Conservation (phyloP, 2,329 filamentous ascomycete genomes). For the Nemania diffusa region DNA sequence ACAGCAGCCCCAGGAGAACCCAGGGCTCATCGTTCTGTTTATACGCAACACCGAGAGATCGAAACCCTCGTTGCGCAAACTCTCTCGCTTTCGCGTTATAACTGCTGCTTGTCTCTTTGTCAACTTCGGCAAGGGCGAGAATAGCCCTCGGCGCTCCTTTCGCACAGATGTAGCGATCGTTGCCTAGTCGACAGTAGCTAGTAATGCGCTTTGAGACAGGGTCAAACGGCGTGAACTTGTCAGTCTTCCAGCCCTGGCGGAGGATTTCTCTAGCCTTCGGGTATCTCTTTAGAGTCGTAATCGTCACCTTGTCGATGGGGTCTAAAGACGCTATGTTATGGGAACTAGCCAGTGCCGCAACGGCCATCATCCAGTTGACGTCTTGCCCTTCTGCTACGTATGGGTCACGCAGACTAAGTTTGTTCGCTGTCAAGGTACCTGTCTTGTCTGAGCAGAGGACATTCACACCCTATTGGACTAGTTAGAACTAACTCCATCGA, state of each 20-base stretch:
- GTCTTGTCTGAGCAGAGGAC: conserved; percentile 86
- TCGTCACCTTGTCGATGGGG: conserved; percentile 82
- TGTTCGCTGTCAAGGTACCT: conserved; percentile 79
- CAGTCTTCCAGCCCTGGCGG: conserved; percentile 77
- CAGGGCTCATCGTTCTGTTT: conserved; percentile 80
- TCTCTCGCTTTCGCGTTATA: conserved; percentile 80
- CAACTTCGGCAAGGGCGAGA: conserved; percentile 74
- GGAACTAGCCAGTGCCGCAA: conserved; percentile 79
- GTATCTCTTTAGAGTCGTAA: conserved; percentile 79
- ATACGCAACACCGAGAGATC: conserved; percentile 80
- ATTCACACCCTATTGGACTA: conserved; percentile 67
- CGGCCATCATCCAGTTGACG: conserved; percentile 87
- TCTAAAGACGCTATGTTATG: conserved; percentile 83
- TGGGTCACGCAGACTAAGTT: conserved; percentile 80
- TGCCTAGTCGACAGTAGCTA: conserved; percentile 73
- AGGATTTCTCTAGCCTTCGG: conserved; percentile 82
- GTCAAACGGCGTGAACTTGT: conserved; percentile 82
- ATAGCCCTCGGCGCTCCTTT: conserved; percentile 84
- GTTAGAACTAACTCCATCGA: conserved; percentile 11
- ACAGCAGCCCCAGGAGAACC: conserved; percentile 79
- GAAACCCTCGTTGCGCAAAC: conserved; percentile 82
- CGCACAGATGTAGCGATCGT: conserved; percentile 76
- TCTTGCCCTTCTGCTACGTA: conserved; percentile 81
- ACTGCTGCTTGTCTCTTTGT: conserved; percentile 69
- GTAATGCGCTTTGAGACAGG: conserved; percentile 84